A percentile compares a stretch with the other conserved stretches of the same genome.
Evolutionary conservation across 108 stramenopile genomes (phyloP).

Genomic region (Parmales sp.): DNA sequence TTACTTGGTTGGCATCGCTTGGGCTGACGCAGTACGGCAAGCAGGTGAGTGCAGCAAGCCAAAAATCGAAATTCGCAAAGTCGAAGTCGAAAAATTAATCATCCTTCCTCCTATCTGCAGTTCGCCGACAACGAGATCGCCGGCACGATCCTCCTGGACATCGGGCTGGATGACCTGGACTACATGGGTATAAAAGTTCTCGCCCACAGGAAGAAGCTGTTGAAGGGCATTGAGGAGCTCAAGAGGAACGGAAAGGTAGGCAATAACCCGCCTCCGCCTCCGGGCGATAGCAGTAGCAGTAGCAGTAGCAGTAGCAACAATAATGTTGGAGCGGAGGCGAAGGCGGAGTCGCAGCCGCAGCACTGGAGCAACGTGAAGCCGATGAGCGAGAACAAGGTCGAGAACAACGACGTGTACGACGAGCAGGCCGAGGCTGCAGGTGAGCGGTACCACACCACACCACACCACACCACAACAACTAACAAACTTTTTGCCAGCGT

Average conservation of each 20-base stretch:
- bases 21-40: neutral
- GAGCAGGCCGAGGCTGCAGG: constrained; percentile 3
- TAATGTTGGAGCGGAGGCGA: neutral
- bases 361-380: constrained; percentile 12
- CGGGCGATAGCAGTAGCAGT: neutral
- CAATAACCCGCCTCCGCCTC: neutral
- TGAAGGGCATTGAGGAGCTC: constrained; percentile 39
- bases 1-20: neutral
- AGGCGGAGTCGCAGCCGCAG: neutral
- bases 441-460: no score
- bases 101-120: no score
- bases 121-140: constrained; percentile 40
- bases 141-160: constrained; percentile 38
- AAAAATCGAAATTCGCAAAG: no score
- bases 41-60: no score
- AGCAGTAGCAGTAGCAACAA: neutral
- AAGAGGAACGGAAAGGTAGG: neutral
- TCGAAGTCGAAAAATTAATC: no score
- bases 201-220: constrained; percentile 39
- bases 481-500: no score
- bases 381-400: neutral
- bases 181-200: constrained; percentile 38
- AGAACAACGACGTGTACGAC: neutral
- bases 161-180: constrained; percentile 47
- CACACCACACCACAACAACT: no score